Evolutionary conservation across 495 filamentous ascomycete genomes (phyloP).

Genomic region (Halenospora varia): DNA sequence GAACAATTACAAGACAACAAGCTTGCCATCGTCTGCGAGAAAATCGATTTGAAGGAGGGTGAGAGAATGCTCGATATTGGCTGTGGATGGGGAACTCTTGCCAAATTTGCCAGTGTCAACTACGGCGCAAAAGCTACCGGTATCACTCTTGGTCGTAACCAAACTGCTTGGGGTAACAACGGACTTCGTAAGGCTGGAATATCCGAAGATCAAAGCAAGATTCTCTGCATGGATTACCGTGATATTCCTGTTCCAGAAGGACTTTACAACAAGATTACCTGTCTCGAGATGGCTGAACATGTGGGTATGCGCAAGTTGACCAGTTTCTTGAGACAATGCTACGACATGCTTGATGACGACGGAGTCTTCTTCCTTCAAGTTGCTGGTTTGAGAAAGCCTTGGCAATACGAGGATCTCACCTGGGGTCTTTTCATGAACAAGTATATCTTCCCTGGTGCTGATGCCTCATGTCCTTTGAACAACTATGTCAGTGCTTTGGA

Average conservation of each 20-base stretch:
- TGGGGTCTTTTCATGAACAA: constrained; percentile 94
- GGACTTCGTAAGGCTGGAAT: constrained; percentile 67
- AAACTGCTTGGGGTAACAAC: constrained; percentile 78
- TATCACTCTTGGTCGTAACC: constrained; percentile 77
- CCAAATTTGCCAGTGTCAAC: constrained; percentile 72
- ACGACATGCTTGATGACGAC: constrained; percentile 86
- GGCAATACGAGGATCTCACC: constrained; percentile 87
- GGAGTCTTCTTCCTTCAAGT: constrained; percentile 82
- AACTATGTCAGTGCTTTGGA: constrained; percentile 68
- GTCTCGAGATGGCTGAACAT: constrained; percentile 88
- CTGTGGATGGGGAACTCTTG: constrained; percentile 84
- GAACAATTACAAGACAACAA: constrained; percentile 92
- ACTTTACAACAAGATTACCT: constrained; percentile 79
- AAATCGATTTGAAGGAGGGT: constrained; percentile 67
- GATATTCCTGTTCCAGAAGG: constrained; percentile 69
- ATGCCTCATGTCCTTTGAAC: constrained; percentile 77
- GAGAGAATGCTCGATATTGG: constrained; percentile 78
- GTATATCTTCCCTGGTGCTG: constrained; percentile 85
- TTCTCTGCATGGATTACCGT: constrained; percentile 82
- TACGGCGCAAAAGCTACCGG: constrained; percentile 76
- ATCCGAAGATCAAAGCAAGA: constrained; percentile 65
- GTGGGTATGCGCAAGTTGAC: constrained; percentile 75
- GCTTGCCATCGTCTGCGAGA: constrained; percentile 79
- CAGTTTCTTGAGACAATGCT: constrained; percentile 64
- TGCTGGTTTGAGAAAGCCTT: constrained; percentile 72